Evolutionary conservation across 2,329 filamentous ascomycete species (phyloP), one percentile per base, ranked within the genome.

Genomic region (Cladophialophora immunda): DNA sequence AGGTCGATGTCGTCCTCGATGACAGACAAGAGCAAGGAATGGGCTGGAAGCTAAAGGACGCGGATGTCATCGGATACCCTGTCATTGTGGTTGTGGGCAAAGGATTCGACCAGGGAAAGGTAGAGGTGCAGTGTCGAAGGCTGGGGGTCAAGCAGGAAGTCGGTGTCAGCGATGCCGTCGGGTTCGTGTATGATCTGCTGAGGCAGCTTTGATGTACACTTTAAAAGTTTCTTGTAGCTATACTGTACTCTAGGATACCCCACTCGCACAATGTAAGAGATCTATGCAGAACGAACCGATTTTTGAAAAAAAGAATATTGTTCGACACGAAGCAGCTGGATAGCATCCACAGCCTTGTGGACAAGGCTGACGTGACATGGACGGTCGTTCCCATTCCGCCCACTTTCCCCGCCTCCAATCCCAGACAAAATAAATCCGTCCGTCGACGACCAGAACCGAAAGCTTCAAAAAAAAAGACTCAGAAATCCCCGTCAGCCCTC

Each of bases 11-110:
- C 2, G 83, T 93, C 2, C 78, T 97, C 0, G 93, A 97, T 76
- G 93, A 97, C 78, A 84, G 91, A 19, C 76, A 82, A 11, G 78
- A 81, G 30, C 85, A 87, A 71, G 82, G 85, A 1, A 83, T 97
- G 68, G 86, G 88, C 2, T 97, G 92, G 92, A 98, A 97, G 78
- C 82, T 98, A 75, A 89, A 88, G 41, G 95, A 99, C 79, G 95
- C 94, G 0, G 94, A 98, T 77, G 77, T 95, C 65, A 87, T 94
- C 62, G 95, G 95, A 2, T 97, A 96, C 76, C 94, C 94, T 0
- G 83, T 98, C 13, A 84, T 94, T 8, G 83, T 97, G 13, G 84
- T 97, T 1, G 78, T 98, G 34, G 94, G 94, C 0, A 90, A 86
- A 69, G 82, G 82, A 3, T 97, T 91, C 90, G 80, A 85, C 41